phyloP scores from a whole-genome alignment of 129 eudicot species.

The Chrysanthemum makinoi region DNA sequence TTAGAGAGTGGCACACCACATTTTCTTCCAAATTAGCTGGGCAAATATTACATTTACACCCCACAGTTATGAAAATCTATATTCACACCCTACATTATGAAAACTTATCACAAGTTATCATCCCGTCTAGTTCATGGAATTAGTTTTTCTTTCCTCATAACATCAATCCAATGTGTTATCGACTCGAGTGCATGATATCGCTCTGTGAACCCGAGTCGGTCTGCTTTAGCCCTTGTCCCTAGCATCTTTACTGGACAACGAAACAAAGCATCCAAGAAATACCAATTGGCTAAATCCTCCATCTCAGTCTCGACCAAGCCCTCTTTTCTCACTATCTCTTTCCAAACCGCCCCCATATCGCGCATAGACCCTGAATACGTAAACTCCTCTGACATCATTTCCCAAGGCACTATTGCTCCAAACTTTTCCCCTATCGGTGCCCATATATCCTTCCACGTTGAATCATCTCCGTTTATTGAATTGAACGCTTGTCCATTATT shows the following conservation, averaged over 20 bases:
- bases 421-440: slow-evolving; percentile 54
- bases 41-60: slow-evolving; percentile 9
- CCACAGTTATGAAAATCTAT: not conserved
- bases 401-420: slow-evolving; percentile 38
- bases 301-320: slow-evolving; percentile 58
- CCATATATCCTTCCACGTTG: slow-evolving; percentile 86
- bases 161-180: slow-evolving; percentile 68
- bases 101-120: not conserved
- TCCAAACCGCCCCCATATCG: slow-evolving; percentile 63
- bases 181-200: slow-evolving; percentile 68
- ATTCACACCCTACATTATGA: slow-evolving; percentile 14
- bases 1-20: slow-evolving; percentile 45
- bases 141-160: slow-evolving; percentile 65
- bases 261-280: slow-evolving; percentile 63
- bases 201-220: slow-evolving; percentile 56
- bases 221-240: slow-evolving; percentile 66
- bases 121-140: slow-evolving; percentile 46
- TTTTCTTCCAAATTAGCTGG: slow-evolving; percentile 25
- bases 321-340: slow-evolving; percentile 60
- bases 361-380: slow-evolving; percentile 47
- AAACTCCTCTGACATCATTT: slow-evolving; percentile 47
- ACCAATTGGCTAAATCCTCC: slow-evolving; percentile 83
- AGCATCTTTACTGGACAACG: slow-evolving; percentile 71
- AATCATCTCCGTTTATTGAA: slow-evolving; percentile 61
- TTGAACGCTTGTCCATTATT: slow-evolving; percentile 65